These are phyloP conservation scores for Bombardia bombarda DNA, from an alignment of 495 filamentous ascomycete species.

Conservation along the genomic window DNA sequence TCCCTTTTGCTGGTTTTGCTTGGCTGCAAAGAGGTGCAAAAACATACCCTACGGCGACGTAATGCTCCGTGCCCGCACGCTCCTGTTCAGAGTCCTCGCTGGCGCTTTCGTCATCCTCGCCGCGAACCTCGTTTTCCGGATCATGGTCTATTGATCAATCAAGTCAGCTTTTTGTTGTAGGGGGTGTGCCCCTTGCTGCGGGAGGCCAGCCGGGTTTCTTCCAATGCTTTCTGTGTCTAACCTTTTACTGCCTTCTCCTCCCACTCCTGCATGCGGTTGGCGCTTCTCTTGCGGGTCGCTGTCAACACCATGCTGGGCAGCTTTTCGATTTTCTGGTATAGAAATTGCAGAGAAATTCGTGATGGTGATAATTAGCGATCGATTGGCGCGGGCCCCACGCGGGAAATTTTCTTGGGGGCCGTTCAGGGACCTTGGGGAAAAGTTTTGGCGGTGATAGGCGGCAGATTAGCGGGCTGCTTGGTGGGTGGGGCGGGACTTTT, in stretches of 20 bases:
- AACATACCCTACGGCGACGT: constrained; percentile 65
- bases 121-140: constrained; percentile 64
- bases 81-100: constrained; percentile 47
- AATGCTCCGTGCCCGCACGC: constrained; percentile 67
- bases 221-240: constrained; percentile 5
- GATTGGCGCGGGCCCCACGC: no score
- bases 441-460: constrained; percentile 39
- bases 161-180: no score
- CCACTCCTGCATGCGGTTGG: constrained; percentile 31
- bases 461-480: constrained; percentile 23
- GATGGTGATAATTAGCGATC: no score
- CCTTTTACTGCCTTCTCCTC: constrained; percentile 34
- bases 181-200: no score
- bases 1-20: neutral
- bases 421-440: constrained; percentile 18
- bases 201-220: no score
- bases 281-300: constrained; percentile 21
- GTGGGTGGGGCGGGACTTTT: neutral
- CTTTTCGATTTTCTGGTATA: neutral
- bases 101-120: constrained; percentile 41
- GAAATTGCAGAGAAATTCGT: constrained; percentile 1
- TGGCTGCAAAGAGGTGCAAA: neutral
- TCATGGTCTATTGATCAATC: constrained; percentile 65
- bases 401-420: constrained; percentile 18
- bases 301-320: no score